Conservation (phyloP, 2,329 filamentous ascomycete genomes). For the Proliferodiscus dingleyae region DNA sequence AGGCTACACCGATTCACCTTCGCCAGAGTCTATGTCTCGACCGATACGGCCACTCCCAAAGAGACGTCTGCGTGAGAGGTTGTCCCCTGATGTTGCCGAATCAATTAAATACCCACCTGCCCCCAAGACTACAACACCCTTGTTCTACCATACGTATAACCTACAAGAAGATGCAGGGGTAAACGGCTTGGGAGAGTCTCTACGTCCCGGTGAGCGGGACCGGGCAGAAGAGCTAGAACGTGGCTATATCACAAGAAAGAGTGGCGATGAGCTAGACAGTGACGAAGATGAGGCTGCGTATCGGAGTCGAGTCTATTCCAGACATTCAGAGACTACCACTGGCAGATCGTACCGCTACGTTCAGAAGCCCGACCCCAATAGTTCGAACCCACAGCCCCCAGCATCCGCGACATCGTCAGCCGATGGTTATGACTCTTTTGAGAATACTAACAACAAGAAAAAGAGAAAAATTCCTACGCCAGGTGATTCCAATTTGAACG, state of each 20-base stretch:
- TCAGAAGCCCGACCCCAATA: conserved; percentile 42
- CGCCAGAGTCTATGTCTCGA: conserved; percentile 73
- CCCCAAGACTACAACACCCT: conserved; percentile 63
- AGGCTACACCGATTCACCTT: conserved; percentile 36
- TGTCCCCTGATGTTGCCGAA: conserved; percentile 79
- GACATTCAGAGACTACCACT: conserved; percentile 43
- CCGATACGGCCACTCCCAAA: conserved; percentile 90
- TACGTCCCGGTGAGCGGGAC: conserved; percentile 28
- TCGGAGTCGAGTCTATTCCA: conserved; percentile 36
- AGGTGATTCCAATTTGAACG: conserved; percentile 53
- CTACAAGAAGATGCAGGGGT: conserved; percentile 32
- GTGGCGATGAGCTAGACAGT: conserved; percentile 52
- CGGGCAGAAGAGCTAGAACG: conserved; percentile 29
- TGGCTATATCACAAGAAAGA: conserved; percentile 42
- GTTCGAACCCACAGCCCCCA: conserved; percentile 49
- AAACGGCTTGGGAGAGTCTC: conserved; percentile 28
- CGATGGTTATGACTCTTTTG: conserved; percentile 94
- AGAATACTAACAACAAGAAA: conserved; percentile 99
- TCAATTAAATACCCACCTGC: conserved; percentile 78
- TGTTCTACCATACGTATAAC: conserved; percentile 66
- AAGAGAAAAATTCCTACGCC: conserved; percentile 96
- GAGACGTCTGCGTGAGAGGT: conserved; percentile 77
- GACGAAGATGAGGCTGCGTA: conserved; percentile 49
- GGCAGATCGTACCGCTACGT: conserved; percentile 40
- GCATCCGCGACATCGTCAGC: conserved; percentile 65